Percentiles rank a stretch among this genome's conserved stretches.
Evolutionary conservation across 805 yeast genomes (phyloP).

Genomic region (Kodamaea kakaduensis): DNA sequence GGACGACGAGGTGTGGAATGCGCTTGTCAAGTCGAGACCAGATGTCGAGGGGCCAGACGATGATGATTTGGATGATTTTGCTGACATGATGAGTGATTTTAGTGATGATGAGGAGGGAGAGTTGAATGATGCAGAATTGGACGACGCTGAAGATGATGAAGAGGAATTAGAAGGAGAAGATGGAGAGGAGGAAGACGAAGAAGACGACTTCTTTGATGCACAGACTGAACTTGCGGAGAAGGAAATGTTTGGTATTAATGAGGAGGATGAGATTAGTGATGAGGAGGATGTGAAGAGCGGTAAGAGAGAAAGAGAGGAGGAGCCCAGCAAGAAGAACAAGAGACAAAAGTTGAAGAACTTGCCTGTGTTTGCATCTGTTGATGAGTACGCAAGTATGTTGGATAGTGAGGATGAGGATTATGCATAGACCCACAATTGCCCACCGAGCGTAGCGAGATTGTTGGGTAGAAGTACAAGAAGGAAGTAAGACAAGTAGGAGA

Average conservation of each 20-base stretch:
- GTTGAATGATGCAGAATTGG: slow-evolving; percentile 6
- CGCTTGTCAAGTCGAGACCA: slow-evolving; percentile 70
- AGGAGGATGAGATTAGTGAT: slow-evolving; percentile 23
- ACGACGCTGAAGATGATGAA: slow-evolving; percentile 15
- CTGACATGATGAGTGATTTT: slow-evolving; percentile 8
- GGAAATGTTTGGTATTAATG: slow-evolving; percentile 21
- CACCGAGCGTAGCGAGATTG: background rate
- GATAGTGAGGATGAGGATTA: slow-evolving; percentile 55
- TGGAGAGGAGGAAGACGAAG: slow-evolving; percentile 24
- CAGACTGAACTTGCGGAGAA: slow-evolving; percentile 17
- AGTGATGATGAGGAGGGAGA: slow-evolving; percentile 27
- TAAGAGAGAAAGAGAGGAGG: slow-evolving; percentile 26
- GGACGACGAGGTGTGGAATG: slow-evolving; percentile 79
- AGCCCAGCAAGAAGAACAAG: slow-evolving; percentile 37
- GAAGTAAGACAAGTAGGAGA: background rate
- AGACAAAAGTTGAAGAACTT: slow-evolving; percentile 58
- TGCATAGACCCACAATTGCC: slow-evolving; percentile 4
- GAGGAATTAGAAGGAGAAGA: slow-evolving; percentile 18
- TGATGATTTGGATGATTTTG: slow-evolving; percentile 40
- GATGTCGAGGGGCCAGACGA: slow-evolving; percentile 53
- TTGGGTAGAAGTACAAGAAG: background rate
- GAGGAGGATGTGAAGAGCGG: slow-evolving; percentile 20
- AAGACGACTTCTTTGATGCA: slow-evolving; percentile 21
- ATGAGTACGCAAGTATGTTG: slow-evolving; percentile 74
- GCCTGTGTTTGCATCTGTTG: slow-evolving; percentile 86